Conservation (phyloP, 129 eudicot genomes). For the Oenanthe sinensis region DNA sequence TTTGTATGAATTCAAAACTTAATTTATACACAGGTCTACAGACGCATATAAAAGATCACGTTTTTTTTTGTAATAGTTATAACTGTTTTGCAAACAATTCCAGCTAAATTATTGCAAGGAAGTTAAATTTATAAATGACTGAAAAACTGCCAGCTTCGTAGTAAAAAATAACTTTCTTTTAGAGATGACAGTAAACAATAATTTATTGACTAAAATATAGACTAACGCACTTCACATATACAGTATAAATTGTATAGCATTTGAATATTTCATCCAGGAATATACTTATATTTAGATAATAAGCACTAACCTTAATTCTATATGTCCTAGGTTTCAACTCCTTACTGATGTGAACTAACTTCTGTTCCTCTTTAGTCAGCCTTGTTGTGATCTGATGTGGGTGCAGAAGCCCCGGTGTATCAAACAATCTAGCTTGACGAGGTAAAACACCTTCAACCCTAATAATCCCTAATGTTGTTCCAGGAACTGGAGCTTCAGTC, state of each 20-base stretch:
- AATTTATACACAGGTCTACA: neutral
- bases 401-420: constrained; percentile 92
- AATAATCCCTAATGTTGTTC: constrained; percentile 91
- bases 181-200: neutral
- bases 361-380: constrained; percentile 78
- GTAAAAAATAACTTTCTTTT: neutral
- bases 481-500: constrained; percentile 94
- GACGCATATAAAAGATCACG: neutral
- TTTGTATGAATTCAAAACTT: neutral
- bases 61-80: too few relatives aligned
- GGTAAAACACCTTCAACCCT: constrained; percentile 78
- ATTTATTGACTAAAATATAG: neutral
- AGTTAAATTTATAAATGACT: neutral
- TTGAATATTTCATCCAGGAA: neutral
- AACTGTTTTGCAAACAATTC: neutral
- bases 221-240: neutral
- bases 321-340: constrained; percentile 93
- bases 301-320: constrained; percentile 60
- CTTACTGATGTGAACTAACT: constrained; percentile 60
- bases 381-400: constrained; percentile 86
- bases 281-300: neutral
- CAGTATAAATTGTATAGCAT: neutral
- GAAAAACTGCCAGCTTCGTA: neutral
- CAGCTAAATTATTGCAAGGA: neutral
- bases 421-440: constrained; percentile 76